Conservation (phyloP, 805 yeast genomes). For the Ogataea degrootiae region DNA sequence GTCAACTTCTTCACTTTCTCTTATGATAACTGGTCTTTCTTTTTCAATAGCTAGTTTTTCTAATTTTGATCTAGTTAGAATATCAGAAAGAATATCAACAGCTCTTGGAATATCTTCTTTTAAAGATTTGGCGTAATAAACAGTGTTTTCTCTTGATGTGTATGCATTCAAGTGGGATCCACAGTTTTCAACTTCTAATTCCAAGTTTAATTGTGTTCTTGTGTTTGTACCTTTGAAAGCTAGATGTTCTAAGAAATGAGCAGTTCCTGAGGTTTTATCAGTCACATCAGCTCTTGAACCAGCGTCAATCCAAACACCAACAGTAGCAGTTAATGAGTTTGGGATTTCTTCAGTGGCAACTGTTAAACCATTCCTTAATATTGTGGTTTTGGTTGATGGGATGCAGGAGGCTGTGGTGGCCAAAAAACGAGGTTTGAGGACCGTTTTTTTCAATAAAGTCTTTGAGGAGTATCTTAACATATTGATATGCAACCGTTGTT, state of each 20-base stretch:
- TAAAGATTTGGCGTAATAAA: constrained; percentile 87
- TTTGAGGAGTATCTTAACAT: constrained; percentile 1
- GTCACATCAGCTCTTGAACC: constrained; percentile 93
- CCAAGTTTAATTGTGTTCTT: constrained; percentile 78
- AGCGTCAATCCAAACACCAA: constrained; percentile 97
- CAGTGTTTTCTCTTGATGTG: constrained; percentile 96
- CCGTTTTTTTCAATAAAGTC: not conserved
- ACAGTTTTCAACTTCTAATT: constrained; percentile 89
- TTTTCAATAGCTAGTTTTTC: constrained; percentile 85
- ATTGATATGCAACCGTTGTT: not conserved
- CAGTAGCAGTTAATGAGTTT: constrained; percentile 88
- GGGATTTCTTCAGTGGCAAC: constrained; percentile 91
- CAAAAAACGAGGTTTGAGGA: not conserved
- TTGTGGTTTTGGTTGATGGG: constrained; percentile 60
- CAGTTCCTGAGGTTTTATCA: constrained; percentile 83
- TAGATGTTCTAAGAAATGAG: constrained; percentile 94
- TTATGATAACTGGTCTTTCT: constrained; percentile 92
- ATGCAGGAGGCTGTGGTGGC: constrained; percentile 17
- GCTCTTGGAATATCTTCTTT: constrained; percentile 76
- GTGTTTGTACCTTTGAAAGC: constrained; percentile 91
- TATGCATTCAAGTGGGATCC: constrained; percentile 99
- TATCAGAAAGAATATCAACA: constrained; percentile 84
- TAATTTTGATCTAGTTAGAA: constrained; percentile 78
- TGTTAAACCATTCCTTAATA: constrained; percentile 85
- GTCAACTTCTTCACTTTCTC: constrained; percentile 97